Base-by-base conservation (phyloP, 345 rosid species). In the Bruguiera parviflora region DNA sequence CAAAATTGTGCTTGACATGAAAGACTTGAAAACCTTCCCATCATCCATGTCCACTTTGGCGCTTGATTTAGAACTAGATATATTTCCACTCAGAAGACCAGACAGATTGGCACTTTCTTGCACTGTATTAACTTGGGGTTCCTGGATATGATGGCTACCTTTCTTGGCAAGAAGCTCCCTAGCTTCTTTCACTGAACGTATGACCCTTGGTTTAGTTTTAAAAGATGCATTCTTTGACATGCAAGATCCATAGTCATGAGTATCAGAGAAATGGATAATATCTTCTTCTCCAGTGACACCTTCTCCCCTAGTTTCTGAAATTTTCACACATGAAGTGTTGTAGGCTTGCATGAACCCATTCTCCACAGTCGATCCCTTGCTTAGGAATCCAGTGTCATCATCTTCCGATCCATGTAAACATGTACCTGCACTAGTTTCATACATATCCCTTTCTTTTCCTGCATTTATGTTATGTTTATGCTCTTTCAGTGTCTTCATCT, bases 111-210 rank as follows among this genome's bases (percentile, higher is more conserved):
- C 69, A 71, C 68, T 68, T 68, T 80, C 78, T 69, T 69, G 73
- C 27, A 33, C 71, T 55, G 56, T 21, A 35, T 63, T 70, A 67
- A 66, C 66, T 21, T 71, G 69, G 8, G 68, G 67, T 46, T 73
- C 82, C 68, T 64, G 83, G 18, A 60, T 66, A 66, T 70, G 61
- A 47, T 56, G 75, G 63, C 58, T 55, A 60, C 55, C 62, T 77
- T 68, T 86, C 56, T 60, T 68, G 27, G 89, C 86, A 74, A 93
- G 97, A 73, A 85, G 87, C 71, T 86, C 88, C 77, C 81, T 89
- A 58, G 98, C 97, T 77, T 87, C 96, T 86, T 86, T 80, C 47
- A 90, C 96, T n/a, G 96, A 89, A 55, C 71, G 79, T 77, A 93
- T 93, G 63, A 91, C 70, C 83, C 82, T 82, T 65, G 86, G 81